Percentiles rank a stretch among this genome's conserved stretches.
Evolutionary conservation across 1,284 basidiomycete species (phyloP).

Genomic region (Apiotrichum mycotoxinovorans): DNA sequence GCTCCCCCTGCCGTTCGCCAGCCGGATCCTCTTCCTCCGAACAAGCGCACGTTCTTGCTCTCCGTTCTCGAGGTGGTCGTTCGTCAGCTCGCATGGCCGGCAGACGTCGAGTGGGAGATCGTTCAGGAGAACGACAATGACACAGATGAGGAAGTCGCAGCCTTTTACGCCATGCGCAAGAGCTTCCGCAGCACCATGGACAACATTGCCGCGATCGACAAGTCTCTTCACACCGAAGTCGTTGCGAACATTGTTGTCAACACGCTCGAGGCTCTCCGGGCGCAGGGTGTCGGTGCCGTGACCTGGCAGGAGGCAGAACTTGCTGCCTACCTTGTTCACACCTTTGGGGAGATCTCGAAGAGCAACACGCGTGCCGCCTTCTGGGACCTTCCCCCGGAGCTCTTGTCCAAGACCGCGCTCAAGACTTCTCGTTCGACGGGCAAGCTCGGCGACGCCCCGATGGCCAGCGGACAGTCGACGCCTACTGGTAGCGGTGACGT

Average conservation of each 20-base stretch:
- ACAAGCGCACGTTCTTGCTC: conserved; percentile 74
- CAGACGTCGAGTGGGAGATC: conserved; percentile 76
- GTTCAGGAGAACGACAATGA: conserved; percentile 70
- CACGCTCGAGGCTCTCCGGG: conserved; percentile 39
- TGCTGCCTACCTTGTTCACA: conserved; percentile 83
- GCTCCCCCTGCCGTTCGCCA: conserved; percentile 23
- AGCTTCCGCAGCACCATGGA: conserved; percentile 72
- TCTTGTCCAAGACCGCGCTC: conserved; percentile 36
- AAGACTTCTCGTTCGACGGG: conserved; percentile 27
- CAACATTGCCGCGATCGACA: conserved; percentile 79
- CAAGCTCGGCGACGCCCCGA: conserved; percentile 25
- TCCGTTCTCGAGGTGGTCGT: conserved; percentile 77
- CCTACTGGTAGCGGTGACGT: conserved; percentile 22
- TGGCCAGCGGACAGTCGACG: conserved; percentile 37
- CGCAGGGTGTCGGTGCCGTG: conserved; percentile 50
- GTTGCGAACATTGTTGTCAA: conserved; percentile 46
- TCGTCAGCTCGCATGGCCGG: conserved; percentile 62
- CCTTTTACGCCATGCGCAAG: conserved; percentile 75
- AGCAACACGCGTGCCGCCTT: conserved; percentile 49
- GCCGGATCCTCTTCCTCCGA: conserved; percentile 53
- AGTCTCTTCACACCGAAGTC: conserved; percentile 48
- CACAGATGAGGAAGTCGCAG: conserved; percentile 78
- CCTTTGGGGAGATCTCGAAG: conserved; percentile 83
- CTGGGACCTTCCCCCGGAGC: conserved; percentile 48
- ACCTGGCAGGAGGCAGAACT: conserved; percentile 95